Evolutionary conservation across 148 eudicot species (phyloP).

Genomic region (Agrostemma githago): DNA sequence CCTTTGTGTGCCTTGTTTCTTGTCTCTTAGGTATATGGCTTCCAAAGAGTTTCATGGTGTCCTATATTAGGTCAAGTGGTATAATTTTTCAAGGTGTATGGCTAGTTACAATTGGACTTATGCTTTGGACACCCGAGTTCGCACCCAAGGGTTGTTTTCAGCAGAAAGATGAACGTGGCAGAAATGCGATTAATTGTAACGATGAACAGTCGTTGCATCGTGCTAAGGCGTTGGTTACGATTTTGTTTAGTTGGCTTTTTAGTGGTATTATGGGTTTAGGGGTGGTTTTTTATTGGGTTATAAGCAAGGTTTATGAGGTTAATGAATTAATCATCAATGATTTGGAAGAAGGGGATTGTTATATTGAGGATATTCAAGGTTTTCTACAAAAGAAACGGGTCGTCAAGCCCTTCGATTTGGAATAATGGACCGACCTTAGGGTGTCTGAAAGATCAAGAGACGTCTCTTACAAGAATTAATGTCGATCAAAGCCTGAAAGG

Average conservation of each 20-base stretch:
- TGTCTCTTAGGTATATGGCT: constrained; percentile 31
- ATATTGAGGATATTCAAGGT: constrained; percentile 16
- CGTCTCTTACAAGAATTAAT: too few species aligned
- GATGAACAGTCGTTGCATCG: constrained; percentile 27
- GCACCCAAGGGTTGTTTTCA: constrained; percentile 38
- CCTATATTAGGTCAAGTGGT: constrained; percentile 34
- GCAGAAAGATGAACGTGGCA: constrained; percentile 15
- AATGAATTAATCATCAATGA: constrained; percentile 11
- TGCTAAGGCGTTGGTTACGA: constrained; percentile 36
- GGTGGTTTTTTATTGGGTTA: constrained; percentile 16
- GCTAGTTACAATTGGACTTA: constrained; percentile 38
- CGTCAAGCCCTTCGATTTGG: constrained; percentile 16
- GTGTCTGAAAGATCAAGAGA: too few species aligned
- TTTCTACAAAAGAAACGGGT: constrained; percentile 18
- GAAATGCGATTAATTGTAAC: constrained; percentile 23
- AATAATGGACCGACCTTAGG: background rate
- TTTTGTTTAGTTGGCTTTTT: constrained; percentile 36
- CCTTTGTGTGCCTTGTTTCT: constrained; percentile 27
- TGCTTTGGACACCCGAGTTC: constrained; percentile 36
- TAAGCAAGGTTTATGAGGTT: constrained; percentile 14
- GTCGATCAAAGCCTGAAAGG: too few species aligned
- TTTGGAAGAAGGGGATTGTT: constrained; percentile 11
- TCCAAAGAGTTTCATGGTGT: constrained; percentile 27
- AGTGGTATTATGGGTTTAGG: constrained; percentile 31
- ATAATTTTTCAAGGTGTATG: constrained; percentile 36